These are phyloP conservation scores for Ganoderma resinaceum DNA, from an alignment of 1,284 basidiomycete genomes.

Conservation along the genomic window DNA sequence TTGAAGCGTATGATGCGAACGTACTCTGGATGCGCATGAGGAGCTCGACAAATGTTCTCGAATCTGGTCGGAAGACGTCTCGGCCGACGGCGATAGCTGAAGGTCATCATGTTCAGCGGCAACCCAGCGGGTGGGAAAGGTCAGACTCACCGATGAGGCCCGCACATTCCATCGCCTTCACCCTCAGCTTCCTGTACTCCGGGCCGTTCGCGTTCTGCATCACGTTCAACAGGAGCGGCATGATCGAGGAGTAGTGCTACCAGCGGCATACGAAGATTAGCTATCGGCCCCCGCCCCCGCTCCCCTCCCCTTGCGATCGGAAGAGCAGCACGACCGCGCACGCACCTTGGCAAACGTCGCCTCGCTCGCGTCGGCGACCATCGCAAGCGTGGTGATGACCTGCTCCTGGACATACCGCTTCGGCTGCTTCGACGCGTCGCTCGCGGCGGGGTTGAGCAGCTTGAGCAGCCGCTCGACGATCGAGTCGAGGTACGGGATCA, in stretches of 20 bases:
- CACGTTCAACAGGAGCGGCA: constrained; percentile 78
- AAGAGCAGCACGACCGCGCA: too few species aligned
- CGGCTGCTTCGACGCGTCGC: constrained; percentile 42
- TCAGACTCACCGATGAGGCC: constrained; percentile 70
- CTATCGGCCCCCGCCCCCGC: neutral
- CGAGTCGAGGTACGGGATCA: constrained; percentile 78
- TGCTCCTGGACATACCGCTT: constrained; percentile 83
- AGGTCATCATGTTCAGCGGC: constrained; percentile 7
- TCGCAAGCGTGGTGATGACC: constrained; percentile 82
- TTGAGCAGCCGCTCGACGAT: constrained; percentile 77
- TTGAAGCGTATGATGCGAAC: constrained; percentile 30
- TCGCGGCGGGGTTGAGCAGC: constrained; percentile 59
- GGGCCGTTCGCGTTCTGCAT: constrained; percentile 71
- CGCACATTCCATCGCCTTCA: constrained; percentile 88
- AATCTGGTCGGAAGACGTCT: constrained; percentile 79
- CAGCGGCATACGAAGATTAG: neutral
- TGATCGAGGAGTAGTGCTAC: constrained; percentile 77
- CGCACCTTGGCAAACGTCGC: constrained; percentile 69
- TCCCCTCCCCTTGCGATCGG: too few species aligned
- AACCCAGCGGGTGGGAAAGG: neutral
- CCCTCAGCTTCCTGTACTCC: constrained; percentile 71
- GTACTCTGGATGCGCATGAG: constrained; percentile 82
- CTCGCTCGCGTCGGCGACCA: constrained; percentile 86
- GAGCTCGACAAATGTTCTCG: constrained; percentile 72
- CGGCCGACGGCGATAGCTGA: constrained; percentile 83